A percentile compares a stretch with the other conserved stretches of the same genome.
These are phyloP conservation scores for Phaeosphaeria sp. DNA, from an alignment of 2,329 filamentous ascomycete genomes.

Conservation along the genomic window DNA sequence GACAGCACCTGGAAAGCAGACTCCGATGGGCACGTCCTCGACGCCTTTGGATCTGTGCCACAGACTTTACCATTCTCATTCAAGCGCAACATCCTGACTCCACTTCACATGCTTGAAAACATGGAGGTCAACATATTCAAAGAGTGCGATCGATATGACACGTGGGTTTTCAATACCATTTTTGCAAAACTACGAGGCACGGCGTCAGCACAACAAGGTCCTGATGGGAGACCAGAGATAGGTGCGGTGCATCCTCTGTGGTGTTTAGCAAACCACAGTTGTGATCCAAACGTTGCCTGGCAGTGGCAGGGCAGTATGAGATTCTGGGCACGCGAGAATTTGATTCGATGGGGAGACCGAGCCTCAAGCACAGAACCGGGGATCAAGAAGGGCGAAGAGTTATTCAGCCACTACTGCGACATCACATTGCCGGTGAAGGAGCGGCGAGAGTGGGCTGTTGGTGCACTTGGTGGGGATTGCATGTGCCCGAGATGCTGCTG, in stretches of 20 bases:
- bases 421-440: conserved; percentile 77
- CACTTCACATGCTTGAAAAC: conserved; percentile 80
- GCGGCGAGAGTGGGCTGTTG: conserved; percentile 85
- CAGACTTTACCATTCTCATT: conserved; percentile 80
- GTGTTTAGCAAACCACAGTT: conserved; percentile 96
- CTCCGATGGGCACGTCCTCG: conserved; percentile 12
- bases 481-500: conserved; percentile 82
- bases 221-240: conserved; percentile 84
- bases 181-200: conserved; percentile 92
- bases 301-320: conserved; percentile 85
- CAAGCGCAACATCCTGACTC: conserved; percentile 74
- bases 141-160: conserved; percentile 63
- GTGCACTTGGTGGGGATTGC: conserved; percentile 87
- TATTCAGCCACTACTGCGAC: conserved; percentile 95
- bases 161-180: conserved; percentile 89
- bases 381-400: conserved; percentile 80
- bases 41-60: conserved; percentile 40
- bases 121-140: conserved; percentile 82
- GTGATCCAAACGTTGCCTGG: conserved; percentile 93
- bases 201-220: conserved; percentile 76
- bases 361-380: conserved; percentile 56
- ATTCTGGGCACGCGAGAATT: conserved; percentile 67
- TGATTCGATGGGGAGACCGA: conserved; percentile 58
- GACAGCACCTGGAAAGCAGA: conserved; percentile 26
- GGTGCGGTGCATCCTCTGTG: conserved; percentile 94